Conservation (phyloP, 805 yeast species). For the Wickerhamomyces sydowiorum region DNA sequence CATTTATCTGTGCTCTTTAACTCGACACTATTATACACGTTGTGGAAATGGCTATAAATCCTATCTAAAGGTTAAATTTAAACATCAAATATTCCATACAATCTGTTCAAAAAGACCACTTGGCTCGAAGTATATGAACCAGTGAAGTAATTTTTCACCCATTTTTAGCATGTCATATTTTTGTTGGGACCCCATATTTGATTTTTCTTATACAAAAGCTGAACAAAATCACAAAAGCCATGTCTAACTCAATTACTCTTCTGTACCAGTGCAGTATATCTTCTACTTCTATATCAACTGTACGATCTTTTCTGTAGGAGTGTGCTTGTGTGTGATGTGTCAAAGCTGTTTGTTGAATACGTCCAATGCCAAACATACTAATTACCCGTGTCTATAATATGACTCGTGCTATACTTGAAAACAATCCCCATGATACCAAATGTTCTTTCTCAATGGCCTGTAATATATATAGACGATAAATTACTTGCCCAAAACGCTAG, state of each 20-base stretch:
- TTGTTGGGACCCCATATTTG: too few relatives aligned
- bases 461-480: not conserved
- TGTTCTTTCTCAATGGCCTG: slow-evolving; percentile 1
- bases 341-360: not conserved
- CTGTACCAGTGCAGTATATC: slow-evolving; percentile 51
- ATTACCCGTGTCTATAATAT: slow-evolving; percentile 30
- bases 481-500: not conserved
- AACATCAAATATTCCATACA: too few relatives aligned
- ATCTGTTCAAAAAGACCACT: too few relatives aligned
- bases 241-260: slow-evolving; percentile 50
- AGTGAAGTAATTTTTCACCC: too few relatives aligned
- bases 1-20: too few relatives aligned
- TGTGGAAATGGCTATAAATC: too few relatives aligned
- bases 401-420: slow-evolving; percentile 20
- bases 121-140: too few relatives aligned
- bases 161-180: too few relatives aligned
- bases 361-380: slow-evolving; percentile 27
- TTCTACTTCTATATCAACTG: slow-evolving; percentile 49
- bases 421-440: not conserved
- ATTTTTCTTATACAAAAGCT: not conserved
- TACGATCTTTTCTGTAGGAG: slow-evolving; percentile 41
- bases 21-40: too few relatives aligned
- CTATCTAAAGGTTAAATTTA: too few relatives aligned
- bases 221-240: slow-evolving; percentile 6
- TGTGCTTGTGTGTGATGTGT: slow-evolving; percentile 52